Conservation (phyloP, 176 grass and related monocot genomes). For the Ampelocalamus luodianensis region DNA sequence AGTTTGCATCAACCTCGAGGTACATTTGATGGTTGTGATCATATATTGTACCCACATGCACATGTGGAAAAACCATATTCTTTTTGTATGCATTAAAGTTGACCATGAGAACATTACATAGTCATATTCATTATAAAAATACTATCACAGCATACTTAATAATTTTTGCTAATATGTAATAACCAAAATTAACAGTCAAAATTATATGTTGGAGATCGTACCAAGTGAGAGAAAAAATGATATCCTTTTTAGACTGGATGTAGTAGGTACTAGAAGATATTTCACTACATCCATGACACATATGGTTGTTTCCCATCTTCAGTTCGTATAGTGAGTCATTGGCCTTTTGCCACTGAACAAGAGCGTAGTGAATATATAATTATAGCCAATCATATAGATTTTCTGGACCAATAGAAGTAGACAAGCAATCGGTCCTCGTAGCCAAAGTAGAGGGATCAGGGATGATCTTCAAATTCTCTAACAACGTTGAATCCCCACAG, state of each 20-base stretch:
- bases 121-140: neutral
- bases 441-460: neutral
- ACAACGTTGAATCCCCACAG: neutral
- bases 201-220: neutral
- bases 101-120: neutral
- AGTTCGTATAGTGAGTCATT: neutral
- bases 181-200: neutral
- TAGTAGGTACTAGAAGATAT: constrained; percentile 6
- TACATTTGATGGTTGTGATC: no score
- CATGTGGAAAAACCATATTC: no score
- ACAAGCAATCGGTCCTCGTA: neutral
- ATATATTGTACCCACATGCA: no score
- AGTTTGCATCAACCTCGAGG: no score
- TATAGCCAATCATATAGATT: constrained; percentile 2
- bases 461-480: constrained; percentile 5
- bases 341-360: constrained; percentile 27
- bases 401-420: neutral
- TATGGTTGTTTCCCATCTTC: neutral
- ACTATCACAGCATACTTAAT: neutral
- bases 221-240: neutral
- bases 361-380: neutral
- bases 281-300: neutral
- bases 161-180: neutral
- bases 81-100: neutral
- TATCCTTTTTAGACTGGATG: neutral